Evolutionary conservation across 192 early-diverging fungal species (phyloP).

Genomic region (Ramicandelaber brevisporus): DNA sequence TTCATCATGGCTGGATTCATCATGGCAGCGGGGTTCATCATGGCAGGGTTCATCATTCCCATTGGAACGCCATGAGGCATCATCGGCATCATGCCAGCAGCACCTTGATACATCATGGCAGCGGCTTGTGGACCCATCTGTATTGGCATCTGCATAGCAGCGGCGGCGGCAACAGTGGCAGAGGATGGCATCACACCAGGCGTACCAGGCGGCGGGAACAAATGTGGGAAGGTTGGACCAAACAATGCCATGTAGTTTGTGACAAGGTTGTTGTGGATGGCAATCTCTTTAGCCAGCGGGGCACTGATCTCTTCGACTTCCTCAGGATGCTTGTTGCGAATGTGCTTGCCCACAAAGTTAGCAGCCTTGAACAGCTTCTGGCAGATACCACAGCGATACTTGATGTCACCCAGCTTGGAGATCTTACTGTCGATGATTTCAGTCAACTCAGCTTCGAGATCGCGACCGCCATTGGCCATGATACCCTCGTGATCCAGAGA

Average conservation of each 20-base stretch:
- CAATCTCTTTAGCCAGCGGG: conserved; percentile 31
- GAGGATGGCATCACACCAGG: conserved; percentile 7
- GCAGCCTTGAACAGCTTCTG: conserved; percentile 83
- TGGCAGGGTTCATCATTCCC: conserved; percentile 3
- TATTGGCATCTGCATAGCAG: conserved; percentile 4
- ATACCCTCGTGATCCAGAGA: conserved; percentile 18
- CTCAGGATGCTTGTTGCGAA: conserved; percentile 66
- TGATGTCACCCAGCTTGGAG: conserved; percentile 33
- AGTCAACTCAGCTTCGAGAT: conserved; percentile 17
- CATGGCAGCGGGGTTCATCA: conserved; percentile 12
- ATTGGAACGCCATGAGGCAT: conserved; percentile 3
- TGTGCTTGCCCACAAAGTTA: conserved; percentile 86
- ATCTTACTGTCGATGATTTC: conserved; percentile 13
- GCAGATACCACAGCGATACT: conserved; percentile 75
- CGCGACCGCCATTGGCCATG: conserved; percentile 18
- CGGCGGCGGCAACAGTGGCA: conserved; percentile 2
- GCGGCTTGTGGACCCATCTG: conserved; percentile 2
- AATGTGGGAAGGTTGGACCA: too few relatives aligned
- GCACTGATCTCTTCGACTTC: conserved; percentile 23
- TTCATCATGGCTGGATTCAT: conserved; percentile 19
- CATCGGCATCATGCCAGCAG: conserved; percentile 13
- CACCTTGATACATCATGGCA: conserved; percentile 8
- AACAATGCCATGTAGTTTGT: too few relatives aligned
- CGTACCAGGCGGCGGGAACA: conserved; percentile 24
- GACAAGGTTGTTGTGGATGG: conserved; percentile 73